Conservation (phyloP, 805 yeast genomes). For the Suhomyces pyralidae region DNA sequence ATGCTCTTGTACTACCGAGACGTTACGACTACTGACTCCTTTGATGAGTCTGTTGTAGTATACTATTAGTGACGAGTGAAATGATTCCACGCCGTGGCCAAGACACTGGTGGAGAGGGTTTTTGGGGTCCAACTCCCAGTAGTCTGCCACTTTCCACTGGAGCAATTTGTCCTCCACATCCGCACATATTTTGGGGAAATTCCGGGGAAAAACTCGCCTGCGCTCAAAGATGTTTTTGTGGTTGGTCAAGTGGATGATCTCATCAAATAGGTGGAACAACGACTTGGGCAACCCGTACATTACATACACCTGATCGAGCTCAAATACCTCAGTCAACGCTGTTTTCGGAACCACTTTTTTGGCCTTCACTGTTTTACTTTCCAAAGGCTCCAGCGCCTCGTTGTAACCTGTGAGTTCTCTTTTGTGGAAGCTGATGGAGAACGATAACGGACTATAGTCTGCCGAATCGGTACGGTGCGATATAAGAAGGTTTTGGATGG, state of each 20-base stretch:
- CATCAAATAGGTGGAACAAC: slow-evolving; percentile 45
- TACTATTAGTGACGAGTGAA: slow-evolving; percentile 43
- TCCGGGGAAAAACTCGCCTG: slow-evolving; percentile 45
- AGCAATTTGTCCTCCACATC: slow-evolving; percentile 50
- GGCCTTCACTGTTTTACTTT: slow-evolving; percentile 4
- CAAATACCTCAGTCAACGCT: slow-evolving; percentile 12
- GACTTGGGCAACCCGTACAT: slow-evolving; percentile 49
- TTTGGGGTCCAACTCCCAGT: slow-evolving; percentile 39
- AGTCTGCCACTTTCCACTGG: slow-evolving; percentile 41
- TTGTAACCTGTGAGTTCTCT: slow-evolving; percentile 3
- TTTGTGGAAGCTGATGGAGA: slow-evolving; percentile 27
- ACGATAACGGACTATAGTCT: slow-evolving; percentile 21
- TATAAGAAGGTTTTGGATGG: slow-evolving; percentile 13
- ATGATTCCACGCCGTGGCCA: slow-evolving; percentile 33
- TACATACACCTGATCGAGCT: slow-evolving; percentile 31
- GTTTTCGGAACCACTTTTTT: slow-evolving; percentile 7
- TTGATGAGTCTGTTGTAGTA: slow-evolving; percentile 48
- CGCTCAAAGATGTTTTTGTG: slow-evolving; percentile 47
- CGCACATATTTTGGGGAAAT: slow-evolving; percentile 54
- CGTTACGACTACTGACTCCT: slow-evolving; percentile 5
- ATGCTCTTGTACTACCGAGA: slow-evolving; percentile 1
- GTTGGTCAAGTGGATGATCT: slow-evolving; percentile 46
- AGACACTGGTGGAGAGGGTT: slow-evolving; percentile 39
- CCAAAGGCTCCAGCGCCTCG: slow-evolving; percentile 2
- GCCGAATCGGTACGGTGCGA: slow-evolving; percentile 1